Conservation (phyloP, 2,329 filamentous ascomycete genomes). For the Trichoderma atrobrunneum region DNA sequence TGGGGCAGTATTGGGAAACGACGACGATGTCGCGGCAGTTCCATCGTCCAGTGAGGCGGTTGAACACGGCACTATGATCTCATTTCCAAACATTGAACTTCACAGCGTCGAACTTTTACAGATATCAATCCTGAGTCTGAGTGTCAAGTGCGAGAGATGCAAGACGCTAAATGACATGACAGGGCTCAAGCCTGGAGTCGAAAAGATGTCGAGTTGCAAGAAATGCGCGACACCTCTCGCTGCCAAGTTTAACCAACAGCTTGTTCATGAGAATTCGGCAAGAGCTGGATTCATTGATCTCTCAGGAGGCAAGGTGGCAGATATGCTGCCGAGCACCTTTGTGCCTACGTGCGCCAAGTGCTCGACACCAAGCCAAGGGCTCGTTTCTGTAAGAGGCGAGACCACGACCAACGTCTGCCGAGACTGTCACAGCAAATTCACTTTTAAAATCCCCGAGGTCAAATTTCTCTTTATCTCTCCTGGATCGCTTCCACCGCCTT, state of each 20-base stretch:
- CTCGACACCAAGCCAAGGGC: conserved; percentile 65
- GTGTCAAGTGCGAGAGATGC: conserved; percentile 75
- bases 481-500: conserved; percentile 42
- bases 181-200: conserved; percentile 56
- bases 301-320: conserved; percentile 68
- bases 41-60: conserved; percentile 29
- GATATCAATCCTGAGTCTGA: conserved; percentile 63
- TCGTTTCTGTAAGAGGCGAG: conserved; percentile 72
- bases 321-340: conserved; percentile 78
- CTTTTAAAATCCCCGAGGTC: conserved; percentile 72
- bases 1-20: conserved; percentile 40
- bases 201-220: conserved; percentile 54
- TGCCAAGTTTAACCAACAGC: conserved; percentile 60
- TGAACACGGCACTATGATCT: conserved; percentile 72
- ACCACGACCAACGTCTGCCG: conserved; percentile 72
- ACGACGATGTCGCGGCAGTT: conserved; percentile 8
- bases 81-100: conserved; percentile 74
- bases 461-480: conserved; percentile 71
- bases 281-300: conserved; percentile 77
- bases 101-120: conserved; percentile 75
- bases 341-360: conserved; percentile 74
- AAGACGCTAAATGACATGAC: conserved; percentile 69
- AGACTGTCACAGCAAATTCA: conserved; percentile 76
- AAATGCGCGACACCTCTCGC: conserved; percentile 56
- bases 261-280: conserved; percentile 71